Base-by-base conservation (phyloP, 441 rosid genomes). In the Jatropha podagrica region DNA sequence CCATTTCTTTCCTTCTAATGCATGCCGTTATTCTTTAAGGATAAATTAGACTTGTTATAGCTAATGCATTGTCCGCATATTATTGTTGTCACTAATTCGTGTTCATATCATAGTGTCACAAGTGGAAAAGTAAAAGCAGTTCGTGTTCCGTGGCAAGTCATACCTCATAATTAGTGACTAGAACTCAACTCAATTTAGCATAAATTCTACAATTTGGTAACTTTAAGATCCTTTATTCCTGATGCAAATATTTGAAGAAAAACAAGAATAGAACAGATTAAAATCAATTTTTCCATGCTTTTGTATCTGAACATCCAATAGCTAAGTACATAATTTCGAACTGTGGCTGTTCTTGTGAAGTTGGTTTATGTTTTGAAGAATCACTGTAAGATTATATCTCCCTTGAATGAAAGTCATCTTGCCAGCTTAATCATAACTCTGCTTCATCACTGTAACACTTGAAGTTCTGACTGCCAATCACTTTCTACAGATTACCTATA, bases 371-470 rank as follows among this genome's bases (percentile, higher is more conserved):
- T 12, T 42, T 44, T 44, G 32, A 7, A 37, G 46, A 41, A 48
- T 66, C 71, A 44, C 8, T 55, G 5, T 32, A 32, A 32, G 48
- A 44, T 4, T 6, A 44, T 44, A 7, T 60, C 38, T 59, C 12
- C 10, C 41, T 13, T 40, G 23, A 68, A 40, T 74, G 37, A 15
- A 67, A 4, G 8, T 65, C 18, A 11, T 44, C 26, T 61, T 71
- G 63, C 65, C 37, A 14, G 67, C 32, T 26, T 62, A 62, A 6
- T 49, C 71, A 54, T 77, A 14, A 64, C 27, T 72, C 41, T 17
- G 49, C 56, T 61, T 58, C 51, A 14, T 67, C 18, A 48, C 63
- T 55, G 52, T 65, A 71, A 61, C 58, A 61, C 18, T 77, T 66
- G 27, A 68, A 40, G 44, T 14, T 42, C 32, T 55, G 15, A 56